These are phyloP conservation scores for Phyllosticta ampelicida DNA, from an alignment of 2,329 filamentous ascomycete genomes.

Conservation along the genomic window DNA sequence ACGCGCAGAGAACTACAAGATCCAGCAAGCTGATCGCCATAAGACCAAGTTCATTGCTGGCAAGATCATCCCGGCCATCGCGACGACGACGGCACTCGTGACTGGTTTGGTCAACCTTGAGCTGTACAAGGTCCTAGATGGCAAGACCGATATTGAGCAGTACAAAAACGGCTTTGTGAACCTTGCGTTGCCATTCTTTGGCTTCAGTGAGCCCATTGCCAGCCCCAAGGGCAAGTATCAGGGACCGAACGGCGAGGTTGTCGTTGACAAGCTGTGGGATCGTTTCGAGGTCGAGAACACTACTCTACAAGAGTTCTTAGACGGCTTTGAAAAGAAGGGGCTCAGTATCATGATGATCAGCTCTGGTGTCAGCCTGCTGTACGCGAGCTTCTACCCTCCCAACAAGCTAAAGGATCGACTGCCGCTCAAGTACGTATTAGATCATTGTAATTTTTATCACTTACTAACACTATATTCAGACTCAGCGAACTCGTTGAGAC, in stretches of 20 bases:
- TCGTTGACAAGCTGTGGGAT: conserved; percentile 95
- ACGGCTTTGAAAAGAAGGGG: conserved; percentile 70
- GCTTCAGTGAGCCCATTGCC: conserved; percentile 92
- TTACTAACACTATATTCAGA: conserved; percentile 35
- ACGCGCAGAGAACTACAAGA: conserved; percentile 96
- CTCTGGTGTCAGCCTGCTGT: conserved; percentile 91
- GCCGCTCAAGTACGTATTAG: conserved; percentile 50
- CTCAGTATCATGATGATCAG: conserved; percentile 85
- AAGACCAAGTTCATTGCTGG: conserved; percentile 99
- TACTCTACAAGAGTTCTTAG: conserved; percentile 72
- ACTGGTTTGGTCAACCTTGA: conserved; percentile 89
- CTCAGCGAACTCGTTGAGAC: conserved; percentile 79
- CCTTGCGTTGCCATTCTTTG: conserved; percentile 90
- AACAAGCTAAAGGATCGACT: conserved; percentile 76
- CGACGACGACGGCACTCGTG: conserved; percentile 90
- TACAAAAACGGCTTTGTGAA: conserved; percentile 99
- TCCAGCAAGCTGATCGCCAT: conserved; percentile 81
- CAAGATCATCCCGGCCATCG: conserved; percentile 98
- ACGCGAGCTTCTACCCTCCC: conserved; percentile 82
- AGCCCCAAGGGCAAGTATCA: conserved; percentile 88
- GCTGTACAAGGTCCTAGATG: conserved; percentile 92
- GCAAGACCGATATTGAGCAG: conserved; percentile 92
- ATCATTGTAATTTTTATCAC: neutral
- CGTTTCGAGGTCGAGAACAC: conserved; percentile 85
- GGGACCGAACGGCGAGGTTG: conserved; percentile 64